Evolutionary conservation across 2,329 filamentous ascomycete genomes (phyloP).

Genomic region (Hypoxylon sp.): DNA sequence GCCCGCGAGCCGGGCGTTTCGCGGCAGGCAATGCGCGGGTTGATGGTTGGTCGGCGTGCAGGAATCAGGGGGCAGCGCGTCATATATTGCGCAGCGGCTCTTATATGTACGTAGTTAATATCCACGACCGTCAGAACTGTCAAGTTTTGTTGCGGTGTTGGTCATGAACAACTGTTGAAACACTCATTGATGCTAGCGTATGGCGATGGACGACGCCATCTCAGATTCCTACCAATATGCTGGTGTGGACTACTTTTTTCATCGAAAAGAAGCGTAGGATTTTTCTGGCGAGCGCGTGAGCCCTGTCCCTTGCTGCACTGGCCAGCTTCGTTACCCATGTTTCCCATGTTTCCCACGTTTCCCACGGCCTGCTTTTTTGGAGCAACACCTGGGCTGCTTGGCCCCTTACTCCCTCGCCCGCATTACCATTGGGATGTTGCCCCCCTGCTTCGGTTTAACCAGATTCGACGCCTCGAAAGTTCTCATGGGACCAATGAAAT

Average conservation of each 20-base stretch:
- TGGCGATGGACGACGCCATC: conserved; percentile 8
- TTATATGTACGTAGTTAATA: conserved; percentile 18
- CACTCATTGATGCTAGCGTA: conserved; percentile 3
- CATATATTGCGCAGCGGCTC: conserved; percentile 31
- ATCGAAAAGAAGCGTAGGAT: conserved; percentile 26
- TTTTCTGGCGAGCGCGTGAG: conserved; percentile 34
- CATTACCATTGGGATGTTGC: conserved; percentile 46
- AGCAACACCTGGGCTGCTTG: conserved; percentile 16
- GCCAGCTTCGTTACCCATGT: conserved; percentile 37
- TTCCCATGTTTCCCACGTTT: conserved; percentile 40
- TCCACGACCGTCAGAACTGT: conserved; percentile 7
- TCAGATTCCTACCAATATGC: conserved; percentile 3
- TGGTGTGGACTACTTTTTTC: conserved; percentile 1
- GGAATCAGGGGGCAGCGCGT: conserved; percentile 32
- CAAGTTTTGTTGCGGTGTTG: not conserved
- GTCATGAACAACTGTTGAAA: not conserved
- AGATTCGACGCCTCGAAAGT: conserved; percentile 41
- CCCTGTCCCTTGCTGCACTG: conserved; percentile 40
- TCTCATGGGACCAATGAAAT: conserved; percentile 48
- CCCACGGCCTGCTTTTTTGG: conserved; percentile 40
- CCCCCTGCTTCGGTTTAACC: conserved; percentile 42
- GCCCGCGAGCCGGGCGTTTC: conserved; percentile 24
- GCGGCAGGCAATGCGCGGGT: conserved; percentile 25
- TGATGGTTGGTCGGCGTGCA: conserved; percentile 9
- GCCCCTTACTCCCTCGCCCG: conserved; percentile 42